Conservation (phyloP, 768 basidiomycete genomes). For the Tricholoma sp. region DNA sequence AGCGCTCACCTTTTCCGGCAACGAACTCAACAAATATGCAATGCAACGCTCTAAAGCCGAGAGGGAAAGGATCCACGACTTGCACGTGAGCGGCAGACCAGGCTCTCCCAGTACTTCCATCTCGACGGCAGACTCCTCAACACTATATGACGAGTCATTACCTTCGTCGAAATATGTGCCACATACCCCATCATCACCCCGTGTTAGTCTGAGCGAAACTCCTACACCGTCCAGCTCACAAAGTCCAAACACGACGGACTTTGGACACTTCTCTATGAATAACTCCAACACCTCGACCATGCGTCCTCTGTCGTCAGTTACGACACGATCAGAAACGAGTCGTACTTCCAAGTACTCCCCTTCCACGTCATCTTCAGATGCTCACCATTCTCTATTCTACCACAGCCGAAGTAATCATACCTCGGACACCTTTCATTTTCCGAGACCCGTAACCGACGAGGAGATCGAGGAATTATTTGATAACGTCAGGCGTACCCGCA, state of each 20-base stretch:
- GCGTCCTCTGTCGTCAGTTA: conserved; percentile 47
- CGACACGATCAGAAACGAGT: conserved; percentile 53
- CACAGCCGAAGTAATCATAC: conserved; percentile 52
- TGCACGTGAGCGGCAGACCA: conserved; percentile 27
- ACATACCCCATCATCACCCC: conserved; percentile 33
- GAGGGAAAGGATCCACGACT: conserved; percentile 48
- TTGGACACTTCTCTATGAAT: conserved; percentile 35
- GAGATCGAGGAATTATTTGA: conserved; percentile 82
- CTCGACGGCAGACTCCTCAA: conserved; percentile 55
- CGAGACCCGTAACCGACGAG: conserved; percentile 68
- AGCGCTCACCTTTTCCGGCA: conserved; percentile 64
- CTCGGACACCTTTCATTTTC: conserved; percentile 61
- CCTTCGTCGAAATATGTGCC: conserved; percentile 26
- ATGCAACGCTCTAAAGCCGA: conserved; percentile 48
- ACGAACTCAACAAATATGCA: conserved; percentile 62
- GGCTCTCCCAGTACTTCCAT: conserved; percentile 47
- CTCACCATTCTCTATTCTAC: conserved; percentile 42
- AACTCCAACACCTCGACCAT: conserved; percentile 27
- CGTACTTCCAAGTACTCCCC: conserved; percentile 60
- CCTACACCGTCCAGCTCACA: conserved; percentile 44
- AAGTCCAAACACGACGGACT: conserved; percentile 50
- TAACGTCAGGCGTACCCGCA: conserved; percentile 67
- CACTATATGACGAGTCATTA: conserved; percentile 48
- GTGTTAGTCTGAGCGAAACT: conserved; percentile 51
- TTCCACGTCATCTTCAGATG: conserved; percentile 47